A percentile compares a stretch with the other conserved stretches of the same genome.
Evolutionary conservation across 371 early-diverging fungal genomes (phyloP).

Genomic region (Funneliformis caledonium): DNA sequence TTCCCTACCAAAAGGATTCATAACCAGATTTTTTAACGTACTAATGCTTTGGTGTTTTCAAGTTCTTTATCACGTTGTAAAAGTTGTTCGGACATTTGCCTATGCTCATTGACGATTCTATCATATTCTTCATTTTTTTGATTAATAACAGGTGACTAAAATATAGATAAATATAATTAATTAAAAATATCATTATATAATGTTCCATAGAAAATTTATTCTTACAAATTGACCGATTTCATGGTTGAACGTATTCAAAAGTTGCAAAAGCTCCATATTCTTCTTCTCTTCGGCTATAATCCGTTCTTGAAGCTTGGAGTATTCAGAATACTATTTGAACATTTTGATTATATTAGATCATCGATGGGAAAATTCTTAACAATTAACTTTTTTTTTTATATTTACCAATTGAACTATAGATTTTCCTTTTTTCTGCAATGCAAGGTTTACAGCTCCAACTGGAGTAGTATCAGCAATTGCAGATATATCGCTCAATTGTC

Average conservation of each 20-base stretch:
- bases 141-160: constrained; percentile 2
- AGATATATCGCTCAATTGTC: background rate
- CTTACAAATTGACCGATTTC: constrained; percentile 17
- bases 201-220: too few species aligned
- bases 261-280: background rate
- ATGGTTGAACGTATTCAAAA: background rate
- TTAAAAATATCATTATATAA: background rate
- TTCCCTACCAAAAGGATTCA: too few species aligned
- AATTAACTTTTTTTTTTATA: background rate
- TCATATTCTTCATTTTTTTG: constrained; percentile 15
- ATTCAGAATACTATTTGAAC: background rate
- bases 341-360: background rate
- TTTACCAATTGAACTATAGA: constrained; percentile 26
- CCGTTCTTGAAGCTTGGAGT: constrained; percentile 16
- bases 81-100: too few species aligned
- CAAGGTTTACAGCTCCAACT: background rate
- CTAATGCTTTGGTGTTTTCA: too few species aligned
- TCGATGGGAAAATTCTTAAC: background rate
- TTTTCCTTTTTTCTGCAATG: constrained; percentile 15
- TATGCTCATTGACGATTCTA: background rate
- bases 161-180: background rate
- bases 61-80: too few species aligned
- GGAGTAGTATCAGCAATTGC: background rate
- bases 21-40: too few species aligned
- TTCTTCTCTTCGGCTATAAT: background rate